Base-by-base conservation (phyloP, 768 basidiomycete genomes). In the Suillus luteus region DNA sequence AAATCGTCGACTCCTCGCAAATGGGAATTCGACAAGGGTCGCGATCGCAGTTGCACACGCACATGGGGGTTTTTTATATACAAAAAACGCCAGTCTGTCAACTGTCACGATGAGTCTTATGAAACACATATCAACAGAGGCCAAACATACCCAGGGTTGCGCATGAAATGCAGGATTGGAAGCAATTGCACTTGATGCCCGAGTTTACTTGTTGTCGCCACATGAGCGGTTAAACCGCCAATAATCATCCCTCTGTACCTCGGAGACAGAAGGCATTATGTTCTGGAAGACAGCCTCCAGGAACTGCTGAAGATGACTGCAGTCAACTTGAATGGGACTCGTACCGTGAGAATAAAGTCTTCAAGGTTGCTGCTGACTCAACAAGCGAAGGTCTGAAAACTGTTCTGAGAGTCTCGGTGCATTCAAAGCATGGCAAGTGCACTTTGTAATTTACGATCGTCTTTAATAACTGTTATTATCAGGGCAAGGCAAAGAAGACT, bases 401-500 rank as follows among this genome's bases (percentile, higher is more conserved):
- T 31, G 14, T 49, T 43, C 22, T 11, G 19, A 43, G 41, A 43
- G n/a, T n/a, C n/a, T n/a, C 44, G 12, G 52, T n/a, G 19, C 11
- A 54, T 24, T 38, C 35, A 55, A 11, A 19, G 58, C 3, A 75
- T 75, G 74, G 74, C 68, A 62, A 38, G 66, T 52, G 60, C 37
- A 41, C 10, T 27, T 8, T 19, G 35, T 51, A 5, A 37, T 22
- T 12, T 37, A 14, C 22, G 9, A 5, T 27, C 27, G 5, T n/a
- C 35, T 11, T 31, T 43, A 11, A 52, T 40, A 19, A 44, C 22
- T 35, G 40, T 35, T 5, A 15, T 37, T 31, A 51, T 5, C 66
- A 97, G 95, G 92, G 87, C 14, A 95, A 87, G 77, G 93, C 92
- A 35, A 94, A 93, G 76, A 96, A 95, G 76, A 96, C 95, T 1